Percentiles rank a stretch among this genome's conserved stretches.
Evolutionary conservation across 352 stramenopile species (phyloP).

Genomic region (Lagenidium giganteum): DNA sequence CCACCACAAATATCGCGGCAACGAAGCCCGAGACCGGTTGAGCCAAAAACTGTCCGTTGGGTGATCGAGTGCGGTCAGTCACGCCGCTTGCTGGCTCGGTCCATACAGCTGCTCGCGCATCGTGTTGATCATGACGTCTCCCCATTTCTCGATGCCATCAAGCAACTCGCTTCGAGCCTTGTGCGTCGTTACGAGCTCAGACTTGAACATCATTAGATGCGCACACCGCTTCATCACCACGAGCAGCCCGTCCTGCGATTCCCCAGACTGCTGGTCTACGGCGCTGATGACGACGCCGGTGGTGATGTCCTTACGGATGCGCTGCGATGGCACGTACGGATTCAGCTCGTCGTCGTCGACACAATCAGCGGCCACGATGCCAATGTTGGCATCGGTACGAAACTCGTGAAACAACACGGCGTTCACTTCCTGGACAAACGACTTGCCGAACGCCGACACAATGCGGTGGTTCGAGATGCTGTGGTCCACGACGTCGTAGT

Average conservation of each 20-base stretch:
- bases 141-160: conserved; percentile 18
- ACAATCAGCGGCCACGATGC: conserved; percentile 15
- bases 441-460: conserved; percentile 6
- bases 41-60: no score
- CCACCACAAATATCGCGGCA: no score
- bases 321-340: conserved; percentile 20
- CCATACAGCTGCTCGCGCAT: conserved; percentile 26
- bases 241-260: no score
- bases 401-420: conserved; percentile 22
- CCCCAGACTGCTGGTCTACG: no score
- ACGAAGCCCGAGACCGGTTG: no score
- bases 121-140: conserved; percentile 22
- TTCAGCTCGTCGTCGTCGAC: conserved; percentile 30
- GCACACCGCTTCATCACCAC: conserved; percentile 21
- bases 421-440: conserved; percentile 15
- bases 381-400: no score
- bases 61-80: no score
- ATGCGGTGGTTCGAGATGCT: conserved; percentile 22
- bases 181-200: conserved; percentile 14
- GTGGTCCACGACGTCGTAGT: conserved; percentile 23
- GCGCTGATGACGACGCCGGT: conserved; percentile 11
- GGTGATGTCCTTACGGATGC: conserved; percentile 19
- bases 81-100: no score
- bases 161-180: conserved; percentile 13
- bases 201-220: conserved; percentile 18